Evolutionary conservation across 2,329 filamentous ascomycete genomes (phyloP), one percentile per base, ranked within the genome.

Genomic region (Apiospora pterosperma): DNA sequence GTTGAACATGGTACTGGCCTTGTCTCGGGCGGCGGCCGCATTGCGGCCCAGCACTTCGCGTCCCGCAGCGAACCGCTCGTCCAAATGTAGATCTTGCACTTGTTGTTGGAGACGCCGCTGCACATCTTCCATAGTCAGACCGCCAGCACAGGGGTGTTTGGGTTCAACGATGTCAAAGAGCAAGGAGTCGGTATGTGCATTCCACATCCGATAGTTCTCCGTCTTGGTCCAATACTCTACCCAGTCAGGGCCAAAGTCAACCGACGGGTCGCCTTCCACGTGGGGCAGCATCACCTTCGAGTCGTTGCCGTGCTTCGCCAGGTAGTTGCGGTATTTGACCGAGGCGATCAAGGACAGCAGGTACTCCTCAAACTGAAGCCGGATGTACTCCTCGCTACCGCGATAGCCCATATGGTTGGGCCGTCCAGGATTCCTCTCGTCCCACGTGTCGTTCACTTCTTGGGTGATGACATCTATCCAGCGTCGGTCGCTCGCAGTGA

Each of bases 401-500:
- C 93, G 89, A 73, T 97, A 99, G 36, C 94, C 94, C 82, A 97
- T 90, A 2, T 93, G 97, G 73, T 93, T 97, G n/a, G 96, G 96
- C 59, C 92, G 86, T 67, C 88, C 88, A 0, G 96, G 96, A 73
- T 98, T 95, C 5, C 88, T 82, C 48, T 97, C 93, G 74, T 99
- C 96, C 96, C 96, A 99, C 0, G 96, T 97, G 69, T 98, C 93
- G 72, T 96, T 92, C 25, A 99, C 92, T 42, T 93, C 92, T 72
- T 97, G 92, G 0, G 93, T 96, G 63, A 99, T 85, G 71, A 93
- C 94, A 78, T 99, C 96, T 70, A 99, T 97, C 95, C 96, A 99
- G 64, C 96, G 86, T 65, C 96, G 87, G 74, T 99, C 96, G 0
- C 96, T 91, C 11, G 89, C 89, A 0, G 96, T 96, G 2, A 99